These are phyloP conservation scores for Coniochaeta sp. DNA, from an alignment of 2,329 filamentous ascomycete species.

Conservation along the genomic window DNA sequence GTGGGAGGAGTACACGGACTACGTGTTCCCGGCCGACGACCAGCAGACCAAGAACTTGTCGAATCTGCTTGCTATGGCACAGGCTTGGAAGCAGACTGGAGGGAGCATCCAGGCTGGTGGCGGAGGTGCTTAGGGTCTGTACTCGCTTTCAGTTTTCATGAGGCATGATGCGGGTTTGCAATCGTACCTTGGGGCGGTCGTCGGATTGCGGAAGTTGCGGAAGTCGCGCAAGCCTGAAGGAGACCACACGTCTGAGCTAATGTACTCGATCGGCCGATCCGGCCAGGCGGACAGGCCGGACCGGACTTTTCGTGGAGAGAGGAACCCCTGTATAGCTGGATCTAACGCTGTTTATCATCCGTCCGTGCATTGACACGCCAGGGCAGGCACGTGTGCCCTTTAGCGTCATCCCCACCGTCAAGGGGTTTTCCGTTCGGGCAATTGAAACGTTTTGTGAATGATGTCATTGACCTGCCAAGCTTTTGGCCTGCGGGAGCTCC, in stretches of 20 bases:
- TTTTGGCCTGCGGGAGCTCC: not conserved
- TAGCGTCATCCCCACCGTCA: not conserved
- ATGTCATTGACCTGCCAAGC: constrained; percentile 1
- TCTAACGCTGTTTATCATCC: not conserved
- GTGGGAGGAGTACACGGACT: constrained; percentile 96
- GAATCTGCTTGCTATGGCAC: constrained; percentile 76
- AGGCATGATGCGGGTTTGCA: too few relatives aligned
- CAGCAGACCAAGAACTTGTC: constrained; percentile 76
- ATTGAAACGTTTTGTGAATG: not conserved
- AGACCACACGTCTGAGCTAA: not conserved
- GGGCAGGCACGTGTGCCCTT: too few relatives aligned
- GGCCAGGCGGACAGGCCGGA: not conserved
- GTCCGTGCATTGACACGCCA: not conserved
- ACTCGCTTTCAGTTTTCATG: too few relatives aligned
- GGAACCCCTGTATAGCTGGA: not conserved
- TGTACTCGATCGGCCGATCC: not conserved
- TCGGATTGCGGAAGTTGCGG: not conserved
- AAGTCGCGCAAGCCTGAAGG: too few relatives aligned
- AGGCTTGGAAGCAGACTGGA: constrained; percentile 73
- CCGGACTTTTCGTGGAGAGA: not conserved
- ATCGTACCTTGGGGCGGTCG: too few relatives aligned
- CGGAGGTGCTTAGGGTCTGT: not conserved
- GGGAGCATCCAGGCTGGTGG: constrained; percentile 22
- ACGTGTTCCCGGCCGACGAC: constrained; percentile 94
- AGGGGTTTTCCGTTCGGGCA: not conserved